These are phyloP conservation scores for Mucor mucedo DNA, from an alignment of 371 early-diverging fungal species.

Conservation along the genomic window DNA sequence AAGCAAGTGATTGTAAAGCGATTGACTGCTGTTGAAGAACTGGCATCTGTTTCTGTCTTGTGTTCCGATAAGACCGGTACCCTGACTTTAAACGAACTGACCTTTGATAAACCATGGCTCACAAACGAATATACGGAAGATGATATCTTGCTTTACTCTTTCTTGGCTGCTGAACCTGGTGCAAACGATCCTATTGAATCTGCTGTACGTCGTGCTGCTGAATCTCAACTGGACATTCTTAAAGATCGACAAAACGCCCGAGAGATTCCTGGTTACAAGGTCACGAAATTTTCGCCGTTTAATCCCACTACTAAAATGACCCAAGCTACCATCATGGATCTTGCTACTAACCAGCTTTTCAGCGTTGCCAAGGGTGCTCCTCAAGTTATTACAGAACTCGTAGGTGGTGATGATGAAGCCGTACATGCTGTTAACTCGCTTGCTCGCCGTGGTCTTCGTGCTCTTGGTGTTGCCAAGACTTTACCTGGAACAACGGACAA, in stretches of 20 bases:
- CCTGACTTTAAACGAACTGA: conserved; percentile 88
- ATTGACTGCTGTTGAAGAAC: conserved; percentile 91
- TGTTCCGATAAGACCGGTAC: conserved; percentile 98
- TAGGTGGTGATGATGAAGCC: conserved; percentile 86
- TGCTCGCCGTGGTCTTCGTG: conserved; percentile 88
- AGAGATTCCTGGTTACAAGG: conserved; percentile 84
- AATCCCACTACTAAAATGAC: conserved; percentile 92
- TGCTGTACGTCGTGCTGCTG: conserved; percentile 90
- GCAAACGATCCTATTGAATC: conserved; percentile 94
- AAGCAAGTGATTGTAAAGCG: conserved; percentile 95
- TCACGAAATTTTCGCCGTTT: conserved; percentile 89
- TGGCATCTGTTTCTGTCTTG: conserved; percentile 91
- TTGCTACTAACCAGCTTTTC: conserved; percentile 74
- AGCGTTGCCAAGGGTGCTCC: conserved; percentile 95
- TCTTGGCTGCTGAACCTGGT: conserved; percentile 88
- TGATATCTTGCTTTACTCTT: conserved; percentile 87
- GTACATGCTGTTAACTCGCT: conserved; percentile 80
- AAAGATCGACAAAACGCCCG: conserved; percentile 61
- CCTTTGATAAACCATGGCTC: conserved; percentile 90
- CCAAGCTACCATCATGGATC: conserved; percentile 81
- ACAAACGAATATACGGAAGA: conserved; percentile 71
- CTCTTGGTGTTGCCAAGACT: conserved; percentile 90
- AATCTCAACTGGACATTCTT: conserved; percentile 68
- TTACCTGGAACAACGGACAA: conserved; percentile 59
- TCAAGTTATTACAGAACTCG: conserved; percentile 85